A percentile compares a stretch with the other conserved stretches of the same genome.
Conservation (phyloP, 768 basidiomycete genomes). For the Lentinula raphanica region DNA sequence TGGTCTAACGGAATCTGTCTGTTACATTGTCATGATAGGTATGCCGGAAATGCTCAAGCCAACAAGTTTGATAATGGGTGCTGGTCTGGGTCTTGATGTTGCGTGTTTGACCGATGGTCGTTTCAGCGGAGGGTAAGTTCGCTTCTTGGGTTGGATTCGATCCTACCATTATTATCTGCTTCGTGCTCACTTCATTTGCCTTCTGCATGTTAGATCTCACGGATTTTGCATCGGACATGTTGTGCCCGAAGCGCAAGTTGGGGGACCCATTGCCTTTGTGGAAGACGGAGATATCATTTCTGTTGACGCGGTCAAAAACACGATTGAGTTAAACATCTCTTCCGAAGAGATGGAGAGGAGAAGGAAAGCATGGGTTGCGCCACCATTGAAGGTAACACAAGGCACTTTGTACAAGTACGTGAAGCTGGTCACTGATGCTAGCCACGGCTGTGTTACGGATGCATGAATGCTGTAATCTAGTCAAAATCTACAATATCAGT, state of each 20-base stretch:
- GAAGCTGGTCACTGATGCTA: slow-evolving; percentile 85
- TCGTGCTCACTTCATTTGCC: slow-evolving; percentile 10
- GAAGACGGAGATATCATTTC: slow-evolving; percentile 82
- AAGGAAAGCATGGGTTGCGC: slow-evolving; percentile 70
- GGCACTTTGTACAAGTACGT: slow-evolving; percentile 89
- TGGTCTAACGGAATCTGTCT: background rate
- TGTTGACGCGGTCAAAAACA: slow-evolving; percentile 85
- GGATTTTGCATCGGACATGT: slow-evolving; percentile 97
- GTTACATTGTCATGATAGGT: slow-evolving; percentile 32
- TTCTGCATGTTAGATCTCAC: slow-evolving; percentile 63
- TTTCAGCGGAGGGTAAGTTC: slow-evolving; percentile 90
- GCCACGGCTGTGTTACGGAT: slow-evolving; percentile 89
- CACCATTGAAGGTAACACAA: slow-evolving; percentile 76
- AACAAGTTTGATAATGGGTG: slow-evolving; percentile 97
- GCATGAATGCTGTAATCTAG: slow-evolving; percentile 39
- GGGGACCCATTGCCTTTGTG: slow-evolving; percentile 89
- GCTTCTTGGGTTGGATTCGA: background rate
- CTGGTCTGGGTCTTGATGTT: slow-evolving; percentile 91
- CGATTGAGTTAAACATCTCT: slow-evolving; percentile 71
- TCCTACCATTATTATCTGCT: too few relatives aligned
- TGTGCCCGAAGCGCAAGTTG: slow-evolving; percentile 92
- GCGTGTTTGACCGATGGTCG: slow-evolving; percentile 97
- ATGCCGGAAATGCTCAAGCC: slow-evolving; percentile 99
- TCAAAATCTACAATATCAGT: background rate
- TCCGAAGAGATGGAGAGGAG: slow-evolving; percentile 76